Evolutionary conservation across 169 alveolate genomes (phyloP).

Genomic region (Plasmodium vivax): DNA sequence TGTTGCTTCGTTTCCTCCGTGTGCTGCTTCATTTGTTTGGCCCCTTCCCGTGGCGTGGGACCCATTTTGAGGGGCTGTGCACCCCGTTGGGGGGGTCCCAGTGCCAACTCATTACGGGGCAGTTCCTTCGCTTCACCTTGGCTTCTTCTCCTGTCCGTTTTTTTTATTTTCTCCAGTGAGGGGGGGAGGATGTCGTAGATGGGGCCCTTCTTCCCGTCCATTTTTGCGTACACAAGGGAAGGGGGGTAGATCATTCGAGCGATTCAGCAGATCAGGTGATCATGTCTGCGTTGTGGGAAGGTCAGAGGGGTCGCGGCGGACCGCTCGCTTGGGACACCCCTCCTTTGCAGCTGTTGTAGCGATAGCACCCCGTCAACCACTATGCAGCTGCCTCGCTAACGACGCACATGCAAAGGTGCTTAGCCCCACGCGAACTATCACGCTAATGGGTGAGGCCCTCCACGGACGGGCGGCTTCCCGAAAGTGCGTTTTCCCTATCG

Average conservation of each 20-base stretch:
- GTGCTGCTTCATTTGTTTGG: too few species aligned
- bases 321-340: not conserved
- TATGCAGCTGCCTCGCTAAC: not conserved
- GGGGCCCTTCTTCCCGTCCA: not conserved
- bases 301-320: not conserved
- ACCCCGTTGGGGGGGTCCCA: not conserved
- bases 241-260: not conserved
- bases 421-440: not conserved
- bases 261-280: not conserved
- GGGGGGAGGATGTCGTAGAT: slow-evolving; percentile 46
- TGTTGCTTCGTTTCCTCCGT: too few species aligned
- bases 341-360: too few species aligned
- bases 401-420: not conserved
- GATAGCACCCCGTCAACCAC: not conserved
- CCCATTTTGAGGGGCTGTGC: not conserved
- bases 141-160: not conserved
- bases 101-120: not conserved
- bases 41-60: not conserved
- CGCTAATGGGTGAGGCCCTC: not conserved
- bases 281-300: not conserved
- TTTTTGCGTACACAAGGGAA: slow-evolving; percentile 6
- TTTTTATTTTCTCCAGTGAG: slow-evolving; percentile 37
- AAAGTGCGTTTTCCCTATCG: too few species aligned
- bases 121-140: not conserved
- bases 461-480: not conserved